Base-by-base conservation (phyloP, 495 filamentous ascomycete species). In the Talaromyces ruber region DNA sequence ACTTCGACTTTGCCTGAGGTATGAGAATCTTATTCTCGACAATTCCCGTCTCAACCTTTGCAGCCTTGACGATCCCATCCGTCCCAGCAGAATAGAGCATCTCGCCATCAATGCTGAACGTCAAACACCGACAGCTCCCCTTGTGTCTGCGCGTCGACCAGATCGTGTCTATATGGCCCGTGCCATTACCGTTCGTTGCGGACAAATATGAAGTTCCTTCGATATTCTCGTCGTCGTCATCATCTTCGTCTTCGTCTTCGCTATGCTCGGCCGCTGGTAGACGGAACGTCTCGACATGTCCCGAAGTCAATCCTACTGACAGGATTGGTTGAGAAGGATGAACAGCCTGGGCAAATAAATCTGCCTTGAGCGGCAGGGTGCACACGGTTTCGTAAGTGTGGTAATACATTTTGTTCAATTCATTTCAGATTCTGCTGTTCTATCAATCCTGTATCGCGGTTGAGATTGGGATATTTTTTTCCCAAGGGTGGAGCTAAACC, bases 71-170 rank as follows among this genome's bases (percentile, higher is more conserved):
- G 37, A 98, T 72, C 24, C 89, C 86, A 76, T 98, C 95, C 52
- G 87, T 93, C 47, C 94, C 95, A 21, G 91, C 88, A 0, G 92
- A 96, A 72, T 92, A 97, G 59, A 98, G 79, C 37, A 79, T 75
- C 62, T 82, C 74, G 16, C 92, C 93, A 66, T 96, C 92, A 58
- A 82, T 68, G 63, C 86, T 87, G 69, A 93, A 98, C 7, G 79
- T 82, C 58, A 97, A 76, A 55, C 81, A 82, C 34, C 94, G 81
- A 69, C 93, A 97, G 74, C 92, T 96, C 4, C 92, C 94, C 78
- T 95, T 93, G 72, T 98, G 94, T 58, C 94, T 81, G 60, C 85
- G 80, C 2, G 94, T 98, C 62, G 85, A 82, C 94, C 94, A 98
- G 67, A 84, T 80, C 2, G 87, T 93, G 64, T 93, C 88, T 67